A percentile compares a stretch with the other conserved stretches of the same genome.
Conservation (phyloP, 2,329 filamentous ascomycete genomes). For the Ceratocystis huliohia region DNA sequence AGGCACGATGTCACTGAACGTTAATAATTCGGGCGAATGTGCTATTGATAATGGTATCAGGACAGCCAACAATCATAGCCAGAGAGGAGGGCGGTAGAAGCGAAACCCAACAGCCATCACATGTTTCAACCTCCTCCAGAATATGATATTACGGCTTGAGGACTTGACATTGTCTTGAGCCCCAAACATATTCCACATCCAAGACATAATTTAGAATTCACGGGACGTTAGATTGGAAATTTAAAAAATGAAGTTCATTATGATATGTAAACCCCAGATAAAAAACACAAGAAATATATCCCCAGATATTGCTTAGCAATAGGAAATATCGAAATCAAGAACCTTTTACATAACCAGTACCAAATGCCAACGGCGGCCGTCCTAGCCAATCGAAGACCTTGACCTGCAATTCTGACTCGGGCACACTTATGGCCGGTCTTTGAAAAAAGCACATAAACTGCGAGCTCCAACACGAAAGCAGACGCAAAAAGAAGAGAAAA, state of each 20-base stretch:
- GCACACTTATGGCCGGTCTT: neutral
- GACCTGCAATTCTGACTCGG: neutral
- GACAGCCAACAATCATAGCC: neutral
- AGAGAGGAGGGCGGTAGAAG: too few species aligned
- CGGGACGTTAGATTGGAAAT: neutral
- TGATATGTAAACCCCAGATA: neutral
- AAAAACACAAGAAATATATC: neutral
- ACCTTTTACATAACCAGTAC: slow-evolving; percentile 2
- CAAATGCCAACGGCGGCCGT: neutral
- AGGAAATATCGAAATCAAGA: neutral
- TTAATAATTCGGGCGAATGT: neutral
- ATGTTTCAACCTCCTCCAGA: too few species aligned
- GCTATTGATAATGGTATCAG: neutral
- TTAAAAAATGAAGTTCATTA: slow-evolving; percentile 7
- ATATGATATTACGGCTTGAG: too few species aligned
- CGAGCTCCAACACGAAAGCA: slow-evolving; percentile 1
- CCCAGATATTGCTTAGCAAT: neutral
- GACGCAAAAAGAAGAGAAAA: slow-evolving; percentile 1
- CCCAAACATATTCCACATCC: too few species aligned
- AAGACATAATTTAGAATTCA: neutral
- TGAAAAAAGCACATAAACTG: slow-evolving; percentile 3
- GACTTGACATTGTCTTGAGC: too few species aligned
- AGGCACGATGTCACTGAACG: neutral
- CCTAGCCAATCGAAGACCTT: neutral
- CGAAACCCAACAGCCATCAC: too few species aligned